phyloP scores from a whole-genome alignment of 371 early-diverging fungal genomes.

The Rhizopus sp. region DNA sequence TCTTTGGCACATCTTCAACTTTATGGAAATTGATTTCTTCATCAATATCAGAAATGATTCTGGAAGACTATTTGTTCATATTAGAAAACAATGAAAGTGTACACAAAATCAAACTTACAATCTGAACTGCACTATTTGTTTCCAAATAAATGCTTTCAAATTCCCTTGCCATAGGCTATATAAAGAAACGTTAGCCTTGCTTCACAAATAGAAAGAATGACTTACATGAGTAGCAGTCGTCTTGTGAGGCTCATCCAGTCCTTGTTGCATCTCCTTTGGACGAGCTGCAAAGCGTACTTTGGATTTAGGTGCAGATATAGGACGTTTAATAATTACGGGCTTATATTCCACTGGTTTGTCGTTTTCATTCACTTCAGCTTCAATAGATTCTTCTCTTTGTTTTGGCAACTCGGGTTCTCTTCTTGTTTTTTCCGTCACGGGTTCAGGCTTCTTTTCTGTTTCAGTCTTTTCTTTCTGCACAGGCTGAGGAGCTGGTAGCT shows the following conservation, averaged over 20 bases:
- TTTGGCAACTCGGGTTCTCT: too few relatives aligned
- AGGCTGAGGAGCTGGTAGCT: too few relatives aligned
- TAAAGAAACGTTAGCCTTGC: background rate
- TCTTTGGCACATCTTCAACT: background rate
- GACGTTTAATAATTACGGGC: too few relatives aligned
- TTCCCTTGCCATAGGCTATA: background rate
- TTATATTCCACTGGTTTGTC: too few relatives aligned
- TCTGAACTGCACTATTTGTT: background rate
- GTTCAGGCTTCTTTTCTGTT: too few relatives aligned
- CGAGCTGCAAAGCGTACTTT: background rate
- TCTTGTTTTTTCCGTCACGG: too few relatives aligned
- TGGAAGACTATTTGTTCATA: background rate
- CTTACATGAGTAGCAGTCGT: background rate
- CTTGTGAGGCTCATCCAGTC: background rate
- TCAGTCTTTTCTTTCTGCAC: too few relatives aligned
- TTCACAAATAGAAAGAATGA: background rate
- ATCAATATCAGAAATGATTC: background rate
- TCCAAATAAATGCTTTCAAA: background rate
- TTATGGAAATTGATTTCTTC: constrained; percentile 2
- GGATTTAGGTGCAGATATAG: background rate
- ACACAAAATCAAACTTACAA: background rate
- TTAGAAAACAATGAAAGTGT: background rate
- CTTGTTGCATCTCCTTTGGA: background rate
- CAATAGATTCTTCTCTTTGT: too few relatives aligned
- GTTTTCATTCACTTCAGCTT: too few relatives aligned